These are phyloP conservation scores for Hansenula sp. DNA, from an alignment of 1,139 yeast genomes.

Conservation along the genomic window DNA sequence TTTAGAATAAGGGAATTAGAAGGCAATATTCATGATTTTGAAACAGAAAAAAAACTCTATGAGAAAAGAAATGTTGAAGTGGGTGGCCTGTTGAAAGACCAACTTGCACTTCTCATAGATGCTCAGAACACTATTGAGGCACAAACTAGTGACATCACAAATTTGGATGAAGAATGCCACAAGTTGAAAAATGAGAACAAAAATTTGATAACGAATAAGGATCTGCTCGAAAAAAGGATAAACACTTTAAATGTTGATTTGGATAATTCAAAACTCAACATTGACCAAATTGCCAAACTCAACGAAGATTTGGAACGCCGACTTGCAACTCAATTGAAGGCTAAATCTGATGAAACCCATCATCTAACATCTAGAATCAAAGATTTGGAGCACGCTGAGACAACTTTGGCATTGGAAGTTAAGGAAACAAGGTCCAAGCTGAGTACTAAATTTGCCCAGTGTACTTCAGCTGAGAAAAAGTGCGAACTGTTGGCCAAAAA, in stretches of 20 bases:
- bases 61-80: not conserved
- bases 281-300: not conserved
- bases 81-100: conserved; percentile 1
- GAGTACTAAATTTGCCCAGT: conserved; percentile 9
- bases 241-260: not conserved
- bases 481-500: conserved; percentile 2
- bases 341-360: conserved; percentile 3
- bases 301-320: not conserved
- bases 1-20: not conserved
- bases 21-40: not conserved
- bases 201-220: no score
- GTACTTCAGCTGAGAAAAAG: conserved; percentile 4
- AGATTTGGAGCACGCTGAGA: not conserved
- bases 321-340: not conserved
- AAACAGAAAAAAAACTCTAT: not conserved
- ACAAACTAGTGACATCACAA: not conserved
- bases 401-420: conserved; percentile 2
- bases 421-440: conserved; percentile 10
- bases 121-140: conserved; percentile 2
- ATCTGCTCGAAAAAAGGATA: not conserved
- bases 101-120: not conserved
- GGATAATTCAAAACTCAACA: not conserved
- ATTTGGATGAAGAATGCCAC: not conserved
- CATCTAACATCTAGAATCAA: not conserved
- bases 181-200: not conserved